Evolutionary conservation across 2,329 filamentous ascomycete genomes (phyloP), one percentile per base, ranked within the genome.

Genomic region (Cercospora sp.): DNA sequence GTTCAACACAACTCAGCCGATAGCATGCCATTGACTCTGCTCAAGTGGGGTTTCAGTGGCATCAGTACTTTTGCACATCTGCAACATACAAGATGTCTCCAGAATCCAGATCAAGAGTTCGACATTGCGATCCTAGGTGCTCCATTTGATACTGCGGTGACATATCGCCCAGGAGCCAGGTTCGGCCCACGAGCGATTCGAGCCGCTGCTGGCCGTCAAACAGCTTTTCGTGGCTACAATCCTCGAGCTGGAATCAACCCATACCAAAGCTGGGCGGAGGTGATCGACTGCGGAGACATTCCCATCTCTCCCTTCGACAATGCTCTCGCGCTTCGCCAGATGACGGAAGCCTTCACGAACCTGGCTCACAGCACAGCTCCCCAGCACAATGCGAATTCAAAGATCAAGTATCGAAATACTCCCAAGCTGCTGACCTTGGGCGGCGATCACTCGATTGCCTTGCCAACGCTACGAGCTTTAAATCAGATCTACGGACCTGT

Each of bases 141-240:
- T 3, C 83, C 83, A 0, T 84, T 84, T 69, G 83, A 85, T 69
- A 84, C 83, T 2, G 80, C 82, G 26, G 82, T 84, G 0, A 80
- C 78, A 62, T 85, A 85, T 67, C 72, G 80, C 28, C 80, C 80
- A 20, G 80, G 80, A 33, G 83, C 83, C 51, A 88, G 94, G 8
- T 97, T 97, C 77, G 94, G 94, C 0, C 94, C 94, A 36, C 88
- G 92, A 55, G 92, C 92, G 51, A 97, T 97, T 75, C 90, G 94
- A 65, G 89, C 91, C 45, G 93, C 92, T 48, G 94, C 92, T 33
- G 86, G 90, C 7, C 89, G 93, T 20, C 93, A 97, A 80, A 92
- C 90, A 13, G 86, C 89, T 2, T 92, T 91, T 78, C 88, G 92
- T 51, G 91, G 90, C 76, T 93, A 91, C 85, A 97, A 97, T 80